Evolutionary conservation across 1,284 basidiomycete genomes (phyloP).

Genomic region (Earliella scabrosa): DNA sequence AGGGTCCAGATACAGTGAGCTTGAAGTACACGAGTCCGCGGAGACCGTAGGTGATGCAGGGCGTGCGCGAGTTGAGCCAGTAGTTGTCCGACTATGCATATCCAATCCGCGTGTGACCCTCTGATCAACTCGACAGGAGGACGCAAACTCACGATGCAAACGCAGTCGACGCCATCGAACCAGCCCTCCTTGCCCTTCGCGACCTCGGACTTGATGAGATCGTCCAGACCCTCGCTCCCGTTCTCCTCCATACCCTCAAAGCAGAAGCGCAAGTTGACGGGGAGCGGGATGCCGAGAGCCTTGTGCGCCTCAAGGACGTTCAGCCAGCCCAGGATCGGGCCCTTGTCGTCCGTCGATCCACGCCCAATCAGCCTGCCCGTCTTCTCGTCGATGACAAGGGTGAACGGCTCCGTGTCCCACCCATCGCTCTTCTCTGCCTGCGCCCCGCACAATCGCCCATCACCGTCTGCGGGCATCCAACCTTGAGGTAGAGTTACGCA

Average conservation of each 20-base stretch:
- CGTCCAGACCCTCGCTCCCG: conserved; percentile 93
- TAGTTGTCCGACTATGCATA: conserved; percentile 80
- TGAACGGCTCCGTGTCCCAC: conserved; percentile 93
- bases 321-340: conserved; percentile 92
- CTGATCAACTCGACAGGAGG: no score
- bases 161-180: conserved; percentile 92
- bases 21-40: conserved; percentile 94
- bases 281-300: conserved; percentile 75
- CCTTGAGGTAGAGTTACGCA: conserved; percentile 39
- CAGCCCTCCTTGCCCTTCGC: conserved; percentile 68
- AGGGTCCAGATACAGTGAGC: conserved; percentile 84
- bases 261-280: conserved; percentile 94
- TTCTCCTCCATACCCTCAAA: conserved; percentile 99
- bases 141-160: conserved; percentile 83
- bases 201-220: conserved; percentile 84
- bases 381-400: conserved; percentile 69
- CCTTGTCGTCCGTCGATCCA: conserved; percentile 93
- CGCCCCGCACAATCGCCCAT: neutral
- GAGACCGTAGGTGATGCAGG: conserved; percentile 77
- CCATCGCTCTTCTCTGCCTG: conserved; percentile 81
- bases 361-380: conserved; percentile 86
- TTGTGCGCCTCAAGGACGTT: conserved; percentile 93
- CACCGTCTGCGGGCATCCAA: neutral
- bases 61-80: conserved; percentile 83
- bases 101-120: neutral